Evolutionary conservation across 495 filamentous ascomycete genomes (phyloP).

Genomic region (Jackrogersella minutella): DNA sequence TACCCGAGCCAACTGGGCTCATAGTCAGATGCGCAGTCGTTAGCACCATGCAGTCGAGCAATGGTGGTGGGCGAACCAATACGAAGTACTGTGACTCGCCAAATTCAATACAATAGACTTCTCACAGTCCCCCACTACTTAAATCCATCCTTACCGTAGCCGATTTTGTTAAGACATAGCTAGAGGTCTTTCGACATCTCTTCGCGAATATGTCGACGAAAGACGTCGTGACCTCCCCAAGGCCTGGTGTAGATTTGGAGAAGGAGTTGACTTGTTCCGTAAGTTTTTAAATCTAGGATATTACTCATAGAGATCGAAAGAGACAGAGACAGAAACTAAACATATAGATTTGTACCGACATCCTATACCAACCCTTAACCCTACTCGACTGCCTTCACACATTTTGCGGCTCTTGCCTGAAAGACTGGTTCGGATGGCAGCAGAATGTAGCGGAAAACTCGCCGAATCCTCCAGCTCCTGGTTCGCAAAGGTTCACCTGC

Average conservation of each 20-base stretch:
- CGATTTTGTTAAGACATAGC: constrained; percentile 6
- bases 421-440: constrained; percentile 86
- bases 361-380: constrained; percentile 94
- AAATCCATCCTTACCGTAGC: constrained; percentile 13
- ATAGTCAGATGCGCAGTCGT: constrained; percentile 20
- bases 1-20: neutral
- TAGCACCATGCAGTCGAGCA: constrained; percentile 33
- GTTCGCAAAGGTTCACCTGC: constrained; percentile 75
- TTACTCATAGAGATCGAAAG: too few species aligned
- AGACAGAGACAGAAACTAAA: neutral
- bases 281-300: too few species aligned
- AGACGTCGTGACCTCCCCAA: constrained; percentile 35
- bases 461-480: constrained; percentile 55
- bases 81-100: constrained; percentile 31
- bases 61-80: constrained; percentile 33
- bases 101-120: constrained; percentile 17
- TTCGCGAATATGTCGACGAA: constrained; percentile 1
- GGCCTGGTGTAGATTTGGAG: constrained; percentile 70
- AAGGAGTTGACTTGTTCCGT: constrained; percentile 93
- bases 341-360: constrained; percentile 89
- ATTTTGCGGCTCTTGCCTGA: constrained; percentile 93
- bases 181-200: neutral
- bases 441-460: constrained; percentile 56
- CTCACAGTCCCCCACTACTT: constrained; percentile 12
- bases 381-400: constrained; percentile 98